Base-by-base conservation (phyloP, 805 yeast species). In the Kodamaea fukazawae region DNA sequence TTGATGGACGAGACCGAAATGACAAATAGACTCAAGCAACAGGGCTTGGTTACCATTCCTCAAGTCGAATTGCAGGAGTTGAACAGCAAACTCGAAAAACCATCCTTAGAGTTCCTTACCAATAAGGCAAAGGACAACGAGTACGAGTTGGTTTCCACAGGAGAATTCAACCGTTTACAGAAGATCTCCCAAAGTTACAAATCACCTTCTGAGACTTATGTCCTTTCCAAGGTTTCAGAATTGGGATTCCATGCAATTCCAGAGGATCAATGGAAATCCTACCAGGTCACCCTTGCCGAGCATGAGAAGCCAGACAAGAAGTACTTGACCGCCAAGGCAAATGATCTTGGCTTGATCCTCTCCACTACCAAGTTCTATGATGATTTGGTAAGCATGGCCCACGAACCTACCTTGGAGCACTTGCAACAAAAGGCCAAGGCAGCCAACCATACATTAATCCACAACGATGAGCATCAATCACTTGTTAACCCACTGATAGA, bases 1-100 rank as follows among this genome's bases (percentile, higher is more conserved):
- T 55, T 67, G 18, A 14, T 53, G 18, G 56, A 55, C 41, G 73
- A 67, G 42, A 48, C 55, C 12, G 65, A 60, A 34, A 67, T 69
- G 73, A 51, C 50, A 37, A 50, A 49, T 25, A 58, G 48, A 34
- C 50, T 69, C 25, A 47, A 47, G 26, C 41, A 55, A 3, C 55
- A 48, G 34, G 71, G 73, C 1, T 50, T 69, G 25, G 61, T 63
- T 2, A 56, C 67, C 2, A 39, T 68, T 8, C 63, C 70, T 3
- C 28, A 32, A 3, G 46, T 42, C 3, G 64, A 60, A 14, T 45
- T 49, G 20, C 49, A 42, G 3, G 40, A 32, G 6, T 46, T 61
- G 38, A 45, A 42, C 12, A 38, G 30, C 1, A 37, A 33, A 6
- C 40, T 45, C 38, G 49, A 54, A 4, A 38, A 45, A 4, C 68